Evolutionary conservation across 768 basidiomycete genomes (phyloP).

Genomic region (Phylloporus sp.): DNA sequence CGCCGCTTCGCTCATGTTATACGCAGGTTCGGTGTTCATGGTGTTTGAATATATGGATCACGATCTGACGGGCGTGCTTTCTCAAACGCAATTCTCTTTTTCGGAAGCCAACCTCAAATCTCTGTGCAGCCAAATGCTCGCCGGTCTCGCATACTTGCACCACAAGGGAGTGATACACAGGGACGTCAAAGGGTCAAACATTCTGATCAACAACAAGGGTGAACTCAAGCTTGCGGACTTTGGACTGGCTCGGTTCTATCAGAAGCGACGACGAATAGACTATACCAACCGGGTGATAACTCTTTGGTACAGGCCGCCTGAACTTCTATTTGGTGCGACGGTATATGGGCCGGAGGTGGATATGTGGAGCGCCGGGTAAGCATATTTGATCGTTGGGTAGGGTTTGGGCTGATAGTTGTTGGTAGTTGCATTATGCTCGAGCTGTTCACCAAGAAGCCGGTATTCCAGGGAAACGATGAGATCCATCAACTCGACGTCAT

Average conservation of each 20-base stretch:
- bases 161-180: slow-evolving; percentile 95
- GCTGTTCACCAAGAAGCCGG: slow-evolving; percentile 87
- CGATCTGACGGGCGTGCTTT: slow-evolving; percentile 90
- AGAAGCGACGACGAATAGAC: slow-evolving; percentile 82
- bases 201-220: slow-evolving; percentile 84
- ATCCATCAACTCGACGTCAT: slow-evolving; percentile 95
- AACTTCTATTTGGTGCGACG: slow-evolving; percentile 91
- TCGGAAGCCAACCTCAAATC: slow-evolving; percentile 89
- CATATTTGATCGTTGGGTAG: not conserved
- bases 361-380: slow-evolving; percentile 98
- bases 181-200: slow-evolving; percentile 99
- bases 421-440: slow-evolving; percentile 97
- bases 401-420: not conserved
- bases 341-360: slow-evolving; percentile 97
- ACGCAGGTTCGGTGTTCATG: slow-evolving; percentile 91
- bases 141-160: slow-evolving; percentile 91
- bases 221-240: slow-evolving; percentile 97
- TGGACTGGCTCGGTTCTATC: slow-evolving; percentile 93
- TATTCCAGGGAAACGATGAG: slow-evolving; percentile 98
- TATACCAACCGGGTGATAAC: slow-evolving; percentile 99
- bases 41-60: slow-evolving; percentile 99
- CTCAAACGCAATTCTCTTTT: slow-evolving; percentile 85
- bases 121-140: slow-evolving; percentile 91
- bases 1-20: slow-evolving; percentile 5
- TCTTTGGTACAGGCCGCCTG: slow-evolving; percentile 96